Base-by-base conservation (phyloP, 2,329 filamentous ascomycete genomes). In the Botrytis paeoniae region DNA sequence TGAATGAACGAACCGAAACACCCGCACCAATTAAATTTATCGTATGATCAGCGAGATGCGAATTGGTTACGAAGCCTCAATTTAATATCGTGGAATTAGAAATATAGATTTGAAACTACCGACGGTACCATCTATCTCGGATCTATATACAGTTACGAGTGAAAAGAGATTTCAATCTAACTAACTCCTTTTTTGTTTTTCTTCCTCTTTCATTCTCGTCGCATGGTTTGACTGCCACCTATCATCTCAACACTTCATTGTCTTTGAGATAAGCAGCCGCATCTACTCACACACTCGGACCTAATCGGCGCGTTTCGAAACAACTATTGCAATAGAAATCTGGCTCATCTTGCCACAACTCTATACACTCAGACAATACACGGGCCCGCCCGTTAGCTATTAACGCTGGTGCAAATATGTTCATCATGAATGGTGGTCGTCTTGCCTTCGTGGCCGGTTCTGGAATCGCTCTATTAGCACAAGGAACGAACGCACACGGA, bases 401-500 rank as follows among this genome's bases (percentile, higher is more conserved):
- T 16, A 48, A 69, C 48, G 39, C 39, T n/a, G 43, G 35, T 69
- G 32, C 32, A 37, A 72, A 61, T 32, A 72, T 72, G 70, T 35
- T 35, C 35, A 29, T 20, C 39, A 69, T 69, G 41, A 60, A 61
- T 16, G 41, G 29, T 43, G 32, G 64, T 18, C 70, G 62, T n/a
- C 54, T 72, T 20, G 62, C 70, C 62, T 35, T 68, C 32, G 18
- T 69, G 70, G 51, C 63, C 39, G 37, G 32, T 41, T 69, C 70
- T n/a, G 66, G 66, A 43, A 64, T 76, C 16, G 37, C 77, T 12
- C 35, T 77, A 22, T 73, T 71, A 63, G 75, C 75, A n/a, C 76
- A 45, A 71, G 70, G 69, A 71, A 71, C 74, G 51, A 54, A 68
- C 35, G 78, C 78, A 72, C 79, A 80, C 73, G 79, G 78, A 60